These are phyloP conservation scores for Fomitiporia mediterranea DNA, from an alignment of 1,284 basidiomycete species.

Conservation along the genomic window DNA sequence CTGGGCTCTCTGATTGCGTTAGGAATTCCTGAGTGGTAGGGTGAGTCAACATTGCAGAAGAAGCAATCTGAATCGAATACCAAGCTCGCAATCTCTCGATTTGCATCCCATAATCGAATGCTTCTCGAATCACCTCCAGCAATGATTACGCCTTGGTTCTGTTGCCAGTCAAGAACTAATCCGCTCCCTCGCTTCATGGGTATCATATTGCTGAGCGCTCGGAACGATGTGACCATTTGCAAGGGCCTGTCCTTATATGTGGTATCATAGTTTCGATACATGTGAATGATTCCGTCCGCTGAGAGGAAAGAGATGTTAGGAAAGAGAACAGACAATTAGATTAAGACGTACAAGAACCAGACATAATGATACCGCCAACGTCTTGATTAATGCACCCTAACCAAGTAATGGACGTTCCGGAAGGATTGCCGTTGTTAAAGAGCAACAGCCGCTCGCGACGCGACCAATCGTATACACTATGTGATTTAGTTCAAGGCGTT, in stretches of 20 bases:
- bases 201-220: slow-evolving; percentile 80
- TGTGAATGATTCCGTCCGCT: slow-evolving; percentile 90
- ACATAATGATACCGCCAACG: slow-evolving; percentile 85
- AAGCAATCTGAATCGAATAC: slow-evolving; percentile 18
- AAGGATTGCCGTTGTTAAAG: slow-evolving; percentile 88
- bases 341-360: slow-evolving; percentile 68
- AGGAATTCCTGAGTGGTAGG: slow-evolving; percentile 10
- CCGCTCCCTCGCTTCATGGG: slow-evolving; percentile 74
- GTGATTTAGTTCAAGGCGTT: background rate
- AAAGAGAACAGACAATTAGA: background rate
- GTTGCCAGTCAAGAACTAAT: slow-evolving; percentile 92
- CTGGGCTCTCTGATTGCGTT: slow-evolving; percentile 86
- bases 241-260: slow-evolving; percentile 57
- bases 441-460: slow-evolving; percentile 70
- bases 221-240: slow-evolving; percentile 91
- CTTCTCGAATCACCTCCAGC: slow-evolving; percentile 89
- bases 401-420: slow-evolving; percentile 81
- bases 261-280: slow-evolving; percentile 88
- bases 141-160: slow-evolving; percentile 78
- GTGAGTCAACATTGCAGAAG: background rate
- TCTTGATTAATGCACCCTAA: slow-evolving; percentile 97
- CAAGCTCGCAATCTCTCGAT: slow-evolving; percentile 81
- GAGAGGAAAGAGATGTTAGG: slow-evolving; percentile 15
- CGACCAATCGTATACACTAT: slow-evolving; percentile 94
- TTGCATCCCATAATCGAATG: slow-evolving; percentile 94